Conservation (phyloP, 371 early-diverging fungal genomes). For the Batrachochytrium dendrobatidis region DNA sequence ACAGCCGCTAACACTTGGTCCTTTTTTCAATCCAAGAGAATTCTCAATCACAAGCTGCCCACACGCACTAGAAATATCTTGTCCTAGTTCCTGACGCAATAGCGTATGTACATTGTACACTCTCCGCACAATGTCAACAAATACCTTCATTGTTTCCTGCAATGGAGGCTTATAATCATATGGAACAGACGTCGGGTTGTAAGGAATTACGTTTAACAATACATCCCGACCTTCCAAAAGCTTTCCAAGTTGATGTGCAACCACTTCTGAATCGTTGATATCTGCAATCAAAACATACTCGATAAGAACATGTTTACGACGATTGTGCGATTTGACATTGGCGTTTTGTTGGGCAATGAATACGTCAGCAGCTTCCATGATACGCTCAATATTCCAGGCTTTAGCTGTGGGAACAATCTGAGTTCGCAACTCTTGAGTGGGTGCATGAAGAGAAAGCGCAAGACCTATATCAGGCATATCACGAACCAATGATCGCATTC, state of each 20-base stretch:
- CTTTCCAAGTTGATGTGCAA: slow-evolving; percentile 34
- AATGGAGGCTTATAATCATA: slow-evolving; percentile 39
- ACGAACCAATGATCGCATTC: slow-evolving; percentile 61
- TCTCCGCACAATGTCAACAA: slow-evolving; percentile 31
- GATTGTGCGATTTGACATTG: slow-evolving; percentile 8
- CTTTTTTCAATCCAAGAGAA: neutral
- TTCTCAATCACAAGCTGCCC: slow-evolving; percentile 43
- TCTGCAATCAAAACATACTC: slow-evolving; percentile 42
- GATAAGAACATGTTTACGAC: slow-evolving; percentile 32
- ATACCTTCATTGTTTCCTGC: slow-evolving; percentile 14
- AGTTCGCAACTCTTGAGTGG: slow-evolving; percentile 66
- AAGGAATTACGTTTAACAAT: slow-evolving; percentile 45
- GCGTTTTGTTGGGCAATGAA: slow-evolving; percentile 44
- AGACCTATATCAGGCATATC: slow-evolving; percentile 70
- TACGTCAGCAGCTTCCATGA: slow-evolving; percentile 63
- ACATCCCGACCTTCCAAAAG: slow-evolving; percentile 32
- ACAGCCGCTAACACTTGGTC: neutral
- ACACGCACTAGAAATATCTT: slow-evolving; percentile 39
- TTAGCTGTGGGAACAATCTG: slow-evolving; percentile 83
- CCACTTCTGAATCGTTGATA: slow-evolving; percentile 31
- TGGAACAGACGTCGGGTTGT: slow-evolving; percentile 39
- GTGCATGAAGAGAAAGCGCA: slow-evolving; percentile 85
- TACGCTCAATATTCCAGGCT: slow-evolving; percentile 59
- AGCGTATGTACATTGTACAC: slow-evolving; percentile 29
- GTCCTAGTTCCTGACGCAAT: slow-evolving; percentile 40